Percentiles rank a stretch among this genome's conserved stretches.
phyloP scores from a whole-genome alignment of 1,139 yeast species.

The Casaregolazyma suthepensis region DNA sequence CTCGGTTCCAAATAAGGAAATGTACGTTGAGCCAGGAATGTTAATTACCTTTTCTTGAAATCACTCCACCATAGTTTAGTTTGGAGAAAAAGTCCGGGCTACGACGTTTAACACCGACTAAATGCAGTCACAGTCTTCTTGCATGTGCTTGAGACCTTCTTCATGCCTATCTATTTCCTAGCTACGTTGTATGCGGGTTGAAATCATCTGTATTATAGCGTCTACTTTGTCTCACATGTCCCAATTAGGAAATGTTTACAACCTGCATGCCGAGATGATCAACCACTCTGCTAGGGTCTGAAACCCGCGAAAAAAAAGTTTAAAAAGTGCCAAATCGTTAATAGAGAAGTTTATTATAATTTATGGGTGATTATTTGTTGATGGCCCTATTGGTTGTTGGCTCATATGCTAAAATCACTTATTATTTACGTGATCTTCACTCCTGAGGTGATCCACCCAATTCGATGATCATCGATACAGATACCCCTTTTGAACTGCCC shows the following conservation, averaged over 20 bases:
- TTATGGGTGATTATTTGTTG: no score
- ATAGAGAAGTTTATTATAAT: background rate
- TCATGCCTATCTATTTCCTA: background rate
- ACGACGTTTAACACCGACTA: background rate
- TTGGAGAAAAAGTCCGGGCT: background rate
- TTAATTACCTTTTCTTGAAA: background rate
- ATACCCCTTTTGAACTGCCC: background rate
- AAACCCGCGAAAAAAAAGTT: background rate
- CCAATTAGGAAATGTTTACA: background rate
- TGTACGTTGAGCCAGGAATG: background rate
- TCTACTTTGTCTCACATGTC: background rate
- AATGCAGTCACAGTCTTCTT: background rate
- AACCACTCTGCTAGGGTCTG: background rate
- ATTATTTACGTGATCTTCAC: background rate
- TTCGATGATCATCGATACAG: background rate
- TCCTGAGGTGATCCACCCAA: background rate
- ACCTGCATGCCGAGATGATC: background rate
- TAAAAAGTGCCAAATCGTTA: background rate
- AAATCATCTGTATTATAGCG: background rate
- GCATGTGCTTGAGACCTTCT: background rate
- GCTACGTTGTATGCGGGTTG: background rate
- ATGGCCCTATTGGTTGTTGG: background rate
- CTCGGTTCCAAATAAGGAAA: background rate
- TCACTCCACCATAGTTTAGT: background rate
- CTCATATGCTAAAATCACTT: background rate